Evolutionary conservation across 768 basidiomycete species (phyloP).

Genomic region (Filobasidium floriforme): DNA sequence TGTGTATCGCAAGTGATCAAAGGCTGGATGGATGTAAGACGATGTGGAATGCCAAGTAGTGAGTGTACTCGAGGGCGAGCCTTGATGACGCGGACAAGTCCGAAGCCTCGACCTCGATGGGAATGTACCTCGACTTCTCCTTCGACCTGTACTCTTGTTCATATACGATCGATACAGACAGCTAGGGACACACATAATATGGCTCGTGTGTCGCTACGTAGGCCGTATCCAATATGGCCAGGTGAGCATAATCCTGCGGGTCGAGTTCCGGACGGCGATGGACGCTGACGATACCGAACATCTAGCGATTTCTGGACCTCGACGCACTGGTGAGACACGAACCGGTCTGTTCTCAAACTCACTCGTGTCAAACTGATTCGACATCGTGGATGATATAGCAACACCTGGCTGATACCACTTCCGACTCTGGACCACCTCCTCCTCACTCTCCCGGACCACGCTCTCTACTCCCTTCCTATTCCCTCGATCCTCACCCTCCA

Average conservation of each 20-base stretch:
- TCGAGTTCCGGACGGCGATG: neutral
- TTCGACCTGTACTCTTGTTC: too few species aligned
- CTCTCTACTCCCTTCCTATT: constrained; percentile 71
- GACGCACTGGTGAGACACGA: constrained; percentile 65
- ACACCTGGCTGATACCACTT: constrained; percentile 84
- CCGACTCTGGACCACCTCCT: constrained; percentile 50
- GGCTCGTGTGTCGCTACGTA: too few species aligned
- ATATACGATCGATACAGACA: too few species aligned
- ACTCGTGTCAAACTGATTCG: constrained; percentile 20
- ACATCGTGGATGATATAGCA: constrained; percentile 51
- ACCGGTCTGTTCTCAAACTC: constrained; percentile 20
- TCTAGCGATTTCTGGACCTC: constrained; percentile 73
- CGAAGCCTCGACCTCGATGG: too few species aligned
- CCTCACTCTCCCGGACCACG: constrained; percentile 60
- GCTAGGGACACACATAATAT: too few species aligned
- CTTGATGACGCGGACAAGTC: too few species aligned
- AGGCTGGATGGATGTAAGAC: too few species aligned
- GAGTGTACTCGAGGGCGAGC: too few species aligned
- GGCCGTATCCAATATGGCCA: constrained; percentile 8
- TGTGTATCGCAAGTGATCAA: too few species aligned
- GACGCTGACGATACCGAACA: too few species aligned
- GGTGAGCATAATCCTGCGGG: constrained; percentile 6
- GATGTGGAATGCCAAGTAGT: too few species aligned
- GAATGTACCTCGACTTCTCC: too few species aligned
- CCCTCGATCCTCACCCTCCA: constrained; percentile 75